Percentiles rank a stretch among this genome's conserved stretches.
These are phyloP conservation scores for Penicillium lividum DNA, from an alignment of 495 filamentous ascomycete genomes.

Conservation along the genomic window DNA sequence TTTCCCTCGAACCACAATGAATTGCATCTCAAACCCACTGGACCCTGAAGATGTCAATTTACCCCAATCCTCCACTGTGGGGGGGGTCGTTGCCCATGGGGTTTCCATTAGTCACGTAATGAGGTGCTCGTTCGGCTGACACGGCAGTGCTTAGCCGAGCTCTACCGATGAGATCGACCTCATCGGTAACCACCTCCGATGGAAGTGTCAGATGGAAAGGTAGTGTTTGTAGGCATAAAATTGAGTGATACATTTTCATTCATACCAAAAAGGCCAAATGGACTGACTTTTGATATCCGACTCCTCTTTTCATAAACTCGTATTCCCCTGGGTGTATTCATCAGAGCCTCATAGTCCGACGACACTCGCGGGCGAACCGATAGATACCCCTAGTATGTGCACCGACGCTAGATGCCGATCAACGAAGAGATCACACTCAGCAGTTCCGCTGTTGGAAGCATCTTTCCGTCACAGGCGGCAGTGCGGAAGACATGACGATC, in stretches of 20 bases:
- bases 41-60: neutral
- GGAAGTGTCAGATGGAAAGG: too few relatives aligned
- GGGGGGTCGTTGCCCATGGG: constrained; percentile 11
- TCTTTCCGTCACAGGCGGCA: neutral
- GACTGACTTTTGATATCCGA: too few relatives aligned
- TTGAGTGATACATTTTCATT: too few relatives aligned
- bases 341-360: too few relatives aligned
- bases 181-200: constrained; percentile 17
- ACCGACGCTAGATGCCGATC: neutral
- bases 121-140: constrained; percentile 19
- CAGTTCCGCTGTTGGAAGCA: neutral
- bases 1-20: neutral
- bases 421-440: neutral
- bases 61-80: constrained; percentile 5
- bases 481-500: neutral
- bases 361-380: too few relatives aligned
- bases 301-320: too few relatives aligned
- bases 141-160: constrained; percentile 31
- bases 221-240: too few relatives aligned
- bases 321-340: too few relatives aligned
- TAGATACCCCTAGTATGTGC: too few relatives aligned
- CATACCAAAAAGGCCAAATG: too few relatives aligned
- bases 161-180: constrained; percentile 24
- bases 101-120: constrained; percentile 31
- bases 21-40: neutral